Conservation (phyloP, 2,329 filamentous ascomycete genomes). For the Fusarium ramigenum region DNA sequence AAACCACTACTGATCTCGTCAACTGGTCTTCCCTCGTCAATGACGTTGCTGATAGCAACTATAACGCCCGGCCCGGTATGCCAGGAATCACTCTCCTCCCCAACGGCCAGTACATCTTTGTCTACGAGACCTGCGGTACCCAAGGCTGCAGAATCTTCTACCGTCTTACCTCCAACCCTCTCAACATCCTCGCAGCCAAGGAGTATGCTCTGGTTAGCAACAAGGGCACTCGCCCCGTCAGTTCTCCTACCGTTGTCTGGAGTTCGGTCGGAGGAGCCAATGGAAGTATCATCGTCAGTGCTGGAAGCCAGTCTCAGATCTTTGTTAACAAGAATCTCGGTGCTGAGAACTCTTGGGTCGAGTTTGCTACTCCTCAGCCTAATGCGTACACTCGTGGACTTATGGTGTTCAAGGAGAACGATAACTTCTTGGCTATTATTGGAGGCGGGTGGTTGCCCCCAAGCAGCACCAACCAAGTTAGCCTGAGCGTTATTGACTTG, state of each 20-base stretch:
- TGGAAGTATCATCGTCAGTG: conserved; percentile 56
- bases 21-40: conserved; percentile 66
- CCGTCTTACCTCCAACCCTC: conserved; percentile 51
- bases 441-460: conserved; percentile 57
- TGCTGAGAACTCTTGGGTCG: conserved; percentile 49
- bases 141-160: conserved; percentile 56
- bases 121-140: conserved; percentile 67
- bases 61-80: conserved; percentile 75
- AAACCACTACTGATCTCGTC: conserved; percentile 66
- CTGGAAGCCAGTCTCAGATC: conserved; percentile 50
- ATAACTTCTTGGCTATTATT: conserved; percentile 52
- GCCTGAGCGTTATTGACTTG: conserved; percentile 47
- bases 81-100: conserved; percentile 67
- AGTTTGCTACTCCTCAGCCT: conserved; percentile 47
- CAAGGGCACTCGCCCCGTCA: conserved; percentile 49
- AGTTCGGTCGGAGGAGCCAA: conserved; percentile 53
- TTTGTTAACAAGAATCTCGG: conserved; percentile 55
- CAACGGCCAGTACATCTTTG: conserved; percentile 64
- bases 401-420: conserved; percentile 48
- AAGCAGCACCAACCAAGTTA: conserved; percentile 56
- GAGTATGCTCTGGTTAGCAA: conserved; percentile 47
- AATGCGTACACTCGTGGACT: conserved; percentile 51
- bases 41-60: conserved; percentile 68
- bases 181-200: conserved; percentile 46
- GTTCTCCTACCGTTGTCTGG: conserved; percentile 58